Evolutionary conservation across 176 grass and related monocot genomes (phyloP).

Genomic region (Raddia distichophylla): DNA sequence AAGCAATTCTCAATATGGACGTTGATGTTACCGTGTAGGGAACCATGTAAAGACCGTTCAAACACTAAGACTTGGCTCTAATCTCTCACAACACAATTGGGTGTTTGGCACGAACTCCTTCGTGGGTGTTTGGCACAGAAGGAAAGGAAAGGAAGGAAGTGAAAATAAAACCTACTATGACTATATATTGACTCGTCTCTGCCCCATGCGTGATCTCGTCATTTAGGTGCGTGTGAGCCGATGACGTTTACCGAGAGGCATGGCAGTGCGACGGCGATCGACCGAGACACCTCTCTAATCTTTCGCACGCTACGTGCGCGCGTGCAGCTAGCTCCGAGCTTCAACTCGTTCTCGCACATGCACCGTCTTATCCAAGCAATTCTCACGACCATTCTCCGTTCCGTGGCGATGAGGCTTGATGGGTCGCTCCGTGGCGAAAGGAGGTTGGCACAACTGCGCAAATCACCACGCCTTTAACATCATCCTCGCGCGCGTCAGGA

Average conservation of each 20-base stretch:
- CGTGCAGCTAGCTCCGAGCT: not conserved
- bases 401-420: not conserved
- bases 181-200: too few species aligned
- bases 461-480: not conserved
- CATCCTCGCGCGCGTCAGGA: too few species aligned
- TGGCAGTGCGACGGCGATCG: not conserved
- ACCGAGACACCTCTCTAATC: not conserved
- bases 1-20: too few species aligned
- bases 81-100: not conserved
- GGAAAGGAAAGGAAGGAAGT: not conserved
- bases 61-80: not conserved
- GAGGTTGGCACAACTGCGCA: not conserved
- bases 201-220: not conserved
- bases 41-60: not conserved
- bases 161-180: not conserved
- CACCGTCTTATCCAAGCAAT: not conserved
- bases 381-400: not conserved
- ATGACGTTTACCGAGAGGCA: not conserved
- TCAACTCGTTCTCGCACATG: not conserved
- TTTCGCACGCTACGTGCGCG: not conserved
- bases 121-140: not conserved
- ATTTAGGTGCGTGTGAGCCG: not conserved
- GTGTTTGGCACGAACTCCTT: constrained; percentile 36
- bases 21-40: not conserved
- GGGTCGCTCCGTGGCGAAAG: not conserved